Evolutionary conservation across 140 eudicot genomes (phyloP).

Genomic region (Stevia rebaudiana): DNA sequence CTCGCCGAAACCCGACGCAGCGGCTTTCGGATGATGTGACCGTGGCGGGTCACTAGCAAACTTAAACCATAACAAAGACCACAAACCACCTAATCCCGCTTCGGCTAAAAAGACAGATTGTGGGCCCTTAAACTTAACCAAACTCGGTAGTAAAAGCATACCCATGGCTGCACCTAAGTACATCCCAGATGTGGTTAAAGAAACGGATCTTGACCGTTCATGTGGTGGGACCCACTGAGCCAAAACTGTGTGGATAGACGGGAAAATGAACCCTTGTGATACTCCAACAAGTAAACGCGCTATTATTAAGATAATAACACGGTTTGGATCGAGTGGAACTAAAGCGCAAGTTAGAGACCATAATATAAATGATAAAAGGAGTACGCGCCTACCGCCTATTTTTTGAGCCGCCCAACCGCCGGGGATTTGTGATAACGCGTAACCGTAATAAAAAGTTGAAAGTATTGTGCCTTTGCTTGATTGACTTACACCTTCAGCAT

Average conservation of each 20-base stretch:
- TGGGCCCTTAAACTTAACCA: slow-evolving; percentile 79
- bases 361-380: slow-evolving; percentile 68
- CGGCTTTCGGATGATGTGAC: slow-evolving; percentile 83
- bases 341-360: slow-evolving; percentile 93
- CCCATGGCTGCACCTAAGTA: slow-evolving; percentile 92
- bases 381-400: slow-evolving; percentile 89
- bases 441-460: slow-evolving; percentile 86
- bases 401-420: slow-evolving; percentile 97
- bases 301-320: slow-evolving; percentile 45
- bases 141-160: slow-evolving; percentile 69
- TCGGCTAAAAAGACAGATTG: slow-evolving; percentile 85
- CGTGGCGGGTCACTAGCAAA: slow-evolving; percentile 88
- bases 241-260: slow-evolving; percentile 87
- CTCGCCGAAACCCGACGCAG: slow-evolving; percentile 90
- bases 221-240: slow-evolving; percentile 99
- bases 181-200: slow-evolving; percentile 93
- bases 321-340: slow-evolving; percentile 76
- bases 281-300: slow-evolving; percentile 91
- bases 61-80: slow-evolving; percentile 77
- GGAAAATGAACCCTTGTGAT: slow-evolving; percentile 91
- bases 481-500: slow-evolving; percentile 79
- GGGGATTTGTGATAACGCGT: slow-evolving; percentile 92
- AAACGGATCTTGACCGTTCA: slow-evolving; percentile 90
- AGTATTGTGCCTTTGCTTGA: slow-evolving; percentile 86
- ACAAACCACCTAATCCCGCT: slow-evolving; percentile 70